Evolutionary conservation across 2,329 filamentous ascomycete genomes (phyloP).

Genomic region (Ploettnerulaceae sp.): DNA sequence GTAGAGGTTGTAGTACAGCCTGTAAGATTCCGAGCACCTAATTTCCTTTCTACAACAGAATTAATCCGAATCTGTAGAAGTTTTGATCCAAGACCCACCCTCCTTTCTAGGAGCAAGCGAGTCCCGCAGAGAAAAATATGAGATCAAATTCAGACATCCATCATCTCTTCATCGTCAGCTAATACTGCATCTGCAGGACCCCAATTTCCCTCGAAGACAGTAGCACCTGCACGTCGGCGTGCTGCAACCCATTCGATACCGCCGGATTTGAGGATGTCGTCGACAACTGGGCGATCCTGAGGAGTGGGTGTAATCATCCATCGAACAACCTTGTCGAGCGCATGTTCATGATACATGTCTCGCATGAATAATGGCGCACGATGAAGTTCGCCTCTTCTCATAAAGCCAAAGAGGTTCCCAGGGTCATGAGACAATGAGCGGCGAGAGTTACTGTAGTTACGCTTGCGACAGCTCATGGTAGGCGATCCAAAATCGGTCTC

Average conservation of each 20-base stretch:
- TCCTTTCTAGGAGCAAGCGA: conserved; percentile 33
- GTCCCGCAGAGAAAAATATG: conserved; percentile 19
- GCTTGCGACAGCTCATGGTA: conserved; percentile 29
- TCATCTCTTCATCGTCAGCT: conserved; percentile 36
- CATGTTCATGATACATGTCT: conserved; percentile 64
- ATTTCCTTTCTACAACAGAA: conserved; percentile 28
- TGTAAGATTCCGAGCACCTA: conserved; percentile 17
- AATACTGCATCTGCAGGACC: conserved; percentile 61
- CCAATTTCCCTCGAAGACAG: conserved; percentile 93
- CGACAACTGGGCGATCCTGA: conserved; percentile 67
- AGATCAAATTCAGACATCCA: conserved; percentile 31
- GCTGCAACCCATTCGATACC: conserved; percentile 76
- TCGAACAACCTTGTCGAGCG: conserved; percentile 76
- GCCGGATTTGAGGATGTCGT: conserved; percentile 66
- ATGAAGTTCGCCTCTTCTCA: conserved; percentile 51
- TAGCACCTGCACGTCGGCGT: conserved; percentile 81
- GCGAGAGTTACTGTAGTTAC: conserved; percentile 27
- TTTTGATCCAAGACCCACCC: conserved; percentile 17
- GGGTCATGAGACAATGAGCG: conserved; percentile 33
- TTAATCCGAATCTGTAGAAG: conserved; percentile 21
- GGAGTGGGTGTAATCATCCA: conserved; percentile 81
- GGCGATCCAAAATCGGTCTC: conserved; percentile 37
- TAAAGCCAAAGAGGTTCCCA: conserved; percentile 36
- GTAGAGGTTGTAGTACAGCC: conserved; percentile 6
- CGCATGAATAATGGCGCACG: conserved; percentile 84